Conservation (phyloP, 495 filamentous ascomycete genomes). For the Penicillium tannophilum region DNA sequence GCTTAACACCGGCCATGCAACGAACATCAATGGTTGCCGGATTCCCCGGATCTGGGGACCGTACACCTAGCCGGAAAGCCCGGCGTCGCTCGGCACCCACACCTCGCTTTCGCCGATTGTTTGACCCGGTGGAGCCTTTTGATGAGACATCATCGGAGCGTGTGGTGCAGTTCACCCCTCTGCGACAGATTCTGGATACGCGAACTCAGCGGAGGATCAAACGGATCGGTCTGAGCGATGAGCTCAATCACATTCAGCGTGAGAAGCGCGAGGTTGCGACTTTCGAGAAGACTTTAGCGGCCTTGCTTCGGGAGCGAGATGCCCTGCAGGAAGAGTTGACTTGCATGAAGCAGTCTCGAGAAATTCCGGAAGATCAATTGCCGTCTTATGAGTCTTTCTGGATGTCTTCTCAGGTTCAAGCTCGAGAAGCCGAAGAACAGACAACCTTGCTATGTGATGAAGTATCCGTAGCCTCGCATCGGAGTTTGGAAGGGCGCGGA, state of each 20-base stretch:
- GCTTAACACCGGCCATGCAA: constrained; percentile 67
- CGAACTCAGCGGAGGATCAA: constrained; percentile 72
- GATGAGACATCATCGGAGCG: constrained; percentile 33
- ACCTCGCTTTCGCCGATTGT: constrained; percentile 24
- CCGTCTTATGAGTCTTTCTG: constrained; percentile 27
- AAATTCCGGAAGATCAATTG: constrained; percentile 28
- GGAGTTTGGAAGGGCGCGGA: constrained; percentile 5
- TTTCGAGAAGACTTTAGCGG: constrained; percentile 55
- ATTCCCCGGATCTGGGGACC: constrained; percentile 18
- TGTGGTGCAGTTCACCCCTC: constrained; percentile 62
- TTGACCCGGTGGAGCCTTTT: constrained; percentile 33
- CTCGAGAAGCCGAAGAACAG: constrained; percentile 25
- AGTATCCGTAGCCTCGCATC: constrained; percentile 16
- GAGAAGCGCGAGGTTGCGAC: constrained; percentile 53
- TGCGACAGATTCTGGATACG: constrained; percentile 68
- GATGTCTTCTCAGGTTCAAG: constrained; percentile 25
- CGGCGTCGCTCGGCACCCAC: constrained; percentile 38
- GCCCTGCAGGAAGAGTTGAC: constrained; percentile 55
- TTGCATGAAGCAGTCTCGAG: constrained; percentile 38
- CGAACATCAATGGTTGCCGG: constrained; percentile 47
- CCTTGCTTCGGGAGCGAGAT: constrained; percentile 38
- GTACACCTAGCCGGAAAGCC: constrained; percentile 48
- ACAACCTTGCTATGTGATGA: constrained; percentile 24
- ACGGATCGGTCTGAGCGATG: constrained; percentile 72
- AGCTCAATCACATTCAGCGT: constrained; percentile 65